Conservation (phyloP, 2,329 filamentous ascomycete genomes). For the Claviceps sp. region DNA sequence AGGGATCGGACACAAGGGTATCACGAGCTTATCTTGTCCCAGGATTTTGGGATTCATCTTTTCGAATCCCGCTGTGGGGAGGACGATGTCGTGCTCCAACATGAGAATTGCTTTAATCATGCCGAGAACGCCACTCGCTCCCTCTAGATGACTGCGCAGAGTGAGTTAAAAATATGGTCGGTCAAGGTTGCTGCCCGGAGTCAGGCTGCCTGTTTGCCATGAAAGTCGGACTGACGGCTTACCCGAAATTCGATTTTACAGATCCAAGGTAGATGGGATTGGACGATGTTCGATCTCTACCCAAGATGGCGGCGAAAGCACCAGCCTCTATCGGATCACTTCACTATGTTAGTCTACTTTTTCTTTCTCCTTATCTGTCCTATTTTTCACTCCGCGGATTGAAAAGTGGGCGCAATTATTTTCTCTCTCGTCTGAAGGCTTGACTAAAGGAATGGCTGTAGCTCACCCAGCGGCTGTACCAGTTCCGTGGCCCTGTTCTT, state of each 20-base stretch:
- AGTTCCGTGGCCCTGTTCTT: constrained; percentile 10
- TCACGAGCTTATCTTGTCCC: constrained; percentile 5
- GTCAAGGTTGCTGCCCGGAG: neutral
- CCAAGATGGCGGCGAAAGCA: constrained; percentile 12
- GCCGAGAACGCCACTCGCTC: constrained; percentile 12
- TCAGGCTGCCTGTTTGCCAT: neutral
- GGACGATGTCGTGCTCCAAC: constrained; percentile 12
- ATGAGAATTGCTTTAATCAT: constrained; percentile 16
- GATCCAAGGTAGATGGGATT: constrained; percentile 15
- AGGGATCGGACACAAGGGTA: constrained; percentile 7
- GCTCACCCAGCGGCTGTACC: constrained; percentile 18
- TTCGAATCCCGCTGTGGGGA: constrained; percentile 15
- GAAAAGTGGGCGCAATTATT: too few species aligned
- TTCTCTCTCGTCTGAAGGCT: neutral
- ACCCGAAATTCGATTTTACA: constrained; percentile 10
- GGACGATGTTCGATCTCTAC: constrained; percentile 9
- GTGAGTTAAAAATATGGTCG: neutral
- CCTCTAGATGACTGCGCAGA: constrained; percentile 11
- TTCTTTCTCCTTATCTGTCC: neutral
- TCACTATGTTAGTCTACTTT: neutral
- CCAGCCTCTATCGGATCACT: constrained; percentile 24
- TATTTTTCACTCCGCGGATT: too few species aligned
- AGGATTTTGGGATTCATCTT: constrained; percentile 10
- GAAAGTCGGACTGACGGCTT: neutral
- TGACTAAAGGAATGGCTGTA: neutral